Evolutionary conservation across 768 basidiomycete genomes (phyloP), one percentile per base, ranked within the genome.

Genomic region (Candolleomyces efflorescens): DNA sequence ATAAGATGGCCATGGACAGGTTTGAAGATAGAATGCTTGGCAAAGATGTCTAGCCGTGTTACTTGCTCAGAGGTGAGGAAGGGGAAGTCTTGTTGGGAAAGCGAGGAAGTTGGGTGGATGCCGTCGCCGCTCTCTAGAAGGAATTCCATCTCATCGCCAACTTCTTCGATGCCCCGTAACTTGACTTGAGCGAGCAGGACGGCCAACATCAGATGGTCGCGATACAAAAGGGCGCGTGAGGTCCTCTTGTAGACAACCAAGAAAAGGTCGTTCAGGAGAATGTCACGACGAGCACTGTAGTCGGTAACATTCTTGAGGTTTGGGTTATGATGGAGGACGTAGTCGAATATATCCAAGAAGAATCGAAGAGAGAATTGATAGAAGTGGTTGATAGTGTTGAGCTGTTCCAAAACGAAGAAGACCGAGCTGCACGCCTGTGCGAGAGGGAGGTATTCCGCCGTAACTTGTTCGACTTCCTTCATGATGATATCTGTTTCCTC

Each of bases 271-370:
- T 87, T 85, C 54, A 93, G 73, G 20, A 99, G 76, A 54, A 95
- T 89, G 47, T 87, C 82, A 37, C 92, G 84, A 11, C 97, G 87
- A 44, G 73, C 74, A 51, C 77, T 75, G 56, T 93, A 73, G 61
- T 97, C 94, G 22, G 85, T 78, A 57, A 95, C 79, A 59, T 82
- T 83, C 70, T 82, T 86, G 60, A 98, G 82, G 69, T 94, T 89
- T 11, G 95, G 94, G 68, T 98, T 98, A 64, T 90, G 87, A 63
- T 90, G 89, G 7, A 98, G 82, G 58, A 96, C 86, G 64, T 90
- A 92, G 74, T 98, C 93, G 74, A 99, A 99, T 67, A 98, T 96
- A 69, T 97, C 96, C 59, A 98, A 82, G 89, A 99, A 99, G 81
- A 96, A 98, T 26, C 81, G 88, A 47, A 99, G 81, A 1, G 97